These are phyloP conservation scores for Nemania serpens DNA, from an alignment of 2,329 filamentous ascomycete genomes.

Conservation along the genomic window DNA sequence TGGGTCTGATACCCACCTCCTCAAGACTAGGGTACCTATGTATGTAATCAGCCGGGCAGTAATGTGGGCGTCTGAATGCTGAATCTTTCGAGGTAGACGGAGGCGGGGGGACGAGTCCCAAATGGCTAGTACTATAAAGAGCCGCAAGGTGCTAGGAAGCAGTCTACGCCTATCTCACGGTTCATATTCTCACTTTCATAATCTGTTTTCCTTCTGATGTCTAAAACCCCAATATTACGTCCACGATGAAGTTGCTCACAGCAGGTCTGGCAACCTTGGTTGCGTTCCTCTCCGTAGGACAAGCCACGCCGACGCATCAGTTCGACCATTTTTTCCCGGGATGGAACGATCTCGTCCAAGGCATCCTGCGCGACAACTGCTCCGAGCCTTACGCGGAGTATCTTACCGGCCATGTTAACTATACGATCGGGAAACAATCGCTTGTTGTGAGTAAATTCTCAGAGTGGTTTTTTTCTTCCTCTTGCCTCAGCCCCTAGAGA, in stretches of 20 bases:
- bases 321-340: constrained; percentile 29
- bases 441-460: constrained; percentile 3
- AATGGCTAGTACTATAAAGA: constrained; percentile 2
- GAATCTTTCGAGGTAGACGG: no score
- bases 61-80: no score
- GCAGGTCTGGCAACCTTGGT: constrained; percentile 19
- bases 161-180: neutral
- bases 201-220: neutral
- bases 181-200: neutral
- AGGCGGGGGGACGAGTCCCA: neutral
- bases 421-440: constrained; percentile 5
- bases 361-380: constrained; percentile 23
- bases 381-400: constrained; percentile 22
- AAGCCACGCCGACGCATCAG: constrained; percentile 23
- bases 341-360: constrained; percentile 24
- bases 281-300: neutral
- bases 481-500: no score
- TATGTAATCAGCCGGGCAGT: neutral
- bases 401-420: constrained; percentile 20
- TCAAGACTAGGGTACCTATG: neutral
- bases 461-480: no score
- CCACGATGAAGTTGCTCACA: constrained; percentile 23
- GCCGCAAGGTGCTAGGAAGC: neutral
- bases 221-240: neutral
- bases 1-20: no score